Evolutionary conservation across 371 early-diverging fungal genomes (phyloP).

Genomic region (Mucor saturninus): DNA sequence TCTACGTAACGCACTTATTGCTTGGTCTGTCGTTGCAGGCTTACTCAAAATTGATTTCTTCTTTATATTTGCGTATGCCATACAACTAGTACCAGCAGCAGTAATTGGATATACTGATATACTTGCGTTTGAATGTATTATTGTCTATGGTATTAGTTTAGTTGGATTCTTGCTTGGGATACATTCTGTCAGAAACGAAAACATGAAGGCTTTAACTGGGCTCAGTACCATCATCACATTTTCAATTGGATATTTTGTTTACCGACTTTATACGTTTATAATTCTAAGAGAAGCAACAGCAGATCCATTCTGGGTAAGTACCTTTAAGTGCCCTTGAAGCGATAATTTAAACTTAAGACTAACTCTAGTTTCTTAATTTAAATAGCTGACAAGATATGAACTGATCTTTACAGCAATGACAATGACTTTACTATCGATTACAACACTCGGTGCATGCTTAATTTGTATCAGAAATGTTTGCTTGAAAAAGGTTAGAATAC

Average conservation of each 20-base stretch:
- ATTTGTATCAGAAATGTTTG: constrained; percentile 13
- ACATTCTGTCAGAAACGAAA: constrained; percentile 14
- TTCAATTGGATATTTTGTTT: constrained; percentile 30
- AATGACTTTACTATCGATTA: constrained; percentile 6
- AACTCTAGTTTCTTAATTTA: too few species aligned
- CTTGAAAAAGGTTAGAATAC: constrained; percentile 7
- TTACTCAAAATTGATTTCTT: constrained; percentile 32
- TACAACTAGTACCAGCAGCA: constrained; percentile 23
- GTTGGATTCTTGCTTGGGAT: constrained; percentile 19
- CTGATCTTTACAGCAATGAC: constrained; percentile 14
- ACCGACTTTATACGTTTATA: constrained; percentile 28
- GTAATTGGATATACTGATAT: constrained; percentile 15
- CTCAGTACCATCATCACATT: constrained; percentile 1
- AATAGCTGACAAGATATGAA: constrained; percentile 20
- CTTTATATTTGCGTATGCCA: constrained; percentile 24
- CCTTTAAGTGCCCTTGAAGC: too few species aligned
- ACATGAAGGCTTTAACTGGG: neutral
- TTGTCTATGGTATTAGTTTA: constrained; percentile 12
- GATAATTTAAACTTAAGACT: too few species aligned
- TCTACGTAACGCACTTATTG: constrained; percentile 10
- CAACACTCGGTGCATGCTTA: constrained; percentile 12
- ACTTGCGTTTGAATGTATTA: constrained; percentile 13
- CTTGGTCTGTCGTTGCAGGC: constrained; percentile 19
- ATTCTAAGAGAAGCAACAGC: constrained; percentile 4
- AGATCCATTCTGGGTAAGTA: constrained; percentile 33